These are phyloP conservation scores for Dendrocalamus sinicus DNA, from an alignment of 176 grass and related monocot genomes.

Conservation along the genomic window DNA sequence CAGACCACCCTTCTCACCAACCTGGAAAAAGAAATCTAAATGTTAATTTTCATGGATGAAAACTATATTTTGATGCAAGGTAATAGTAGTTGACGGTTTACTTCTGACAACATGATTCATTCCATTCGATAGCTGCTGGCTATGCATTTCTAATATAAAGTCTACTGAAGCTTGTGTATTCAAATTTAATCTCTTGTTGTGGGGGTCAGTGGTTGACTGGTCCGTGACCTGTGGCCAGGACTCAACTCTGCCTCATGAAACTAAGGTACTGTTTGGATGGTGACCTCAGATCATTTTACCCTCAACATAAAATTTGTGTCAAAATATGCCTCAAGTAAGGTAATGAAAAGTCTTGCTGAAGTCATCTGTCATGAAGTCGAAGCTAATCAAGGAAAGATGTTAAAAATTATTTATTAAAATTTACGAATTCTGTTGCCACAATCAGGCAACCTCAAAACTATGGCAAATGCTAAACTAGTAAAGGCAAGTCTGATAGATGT, in stretches of 20 bases:
- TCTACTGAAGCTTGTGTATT: not conserved
- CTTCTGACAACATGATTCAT: not conserved
- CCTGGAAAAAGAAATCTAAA: constrained; percentile 52
- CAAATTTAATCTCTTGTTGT: not conserved
- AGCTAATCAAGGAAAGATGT: not conserved
- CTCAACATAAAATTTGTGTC: not conserved
- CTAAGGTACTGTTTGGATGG: not conserved
- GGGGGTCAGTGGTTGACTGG: not conserved
- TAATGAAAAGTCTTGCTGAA: not conserved
- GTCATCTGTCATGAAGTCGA: not conserved
- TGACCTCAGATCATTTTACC: constrained; percentile 2
- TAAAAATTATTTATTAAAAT: not conserved
- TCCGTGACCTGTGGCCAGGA: not conserved
- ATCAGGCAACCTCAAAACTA: not conserved
- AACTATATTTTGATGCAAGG: not conserved
- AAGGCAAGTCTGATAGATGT: no score
- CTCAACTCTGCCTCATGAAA: not conserved
- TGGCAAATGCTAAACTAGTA: not conserved
- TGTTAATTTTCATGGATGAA: not conserved
- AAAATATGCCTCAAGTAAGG: not conserved
- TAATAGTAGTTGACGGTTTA: not conserved
- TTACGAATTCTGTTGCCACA: not conserved
- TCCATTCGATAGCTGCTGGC: not conserved
- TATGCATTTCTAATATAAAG: not conserved
- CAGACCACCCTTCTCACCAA: constrained; percentile 77